phyloP scores from a whole-genome alignment of 352 stramenopile genomes.

The Globisporangium paddicum region DNA sequence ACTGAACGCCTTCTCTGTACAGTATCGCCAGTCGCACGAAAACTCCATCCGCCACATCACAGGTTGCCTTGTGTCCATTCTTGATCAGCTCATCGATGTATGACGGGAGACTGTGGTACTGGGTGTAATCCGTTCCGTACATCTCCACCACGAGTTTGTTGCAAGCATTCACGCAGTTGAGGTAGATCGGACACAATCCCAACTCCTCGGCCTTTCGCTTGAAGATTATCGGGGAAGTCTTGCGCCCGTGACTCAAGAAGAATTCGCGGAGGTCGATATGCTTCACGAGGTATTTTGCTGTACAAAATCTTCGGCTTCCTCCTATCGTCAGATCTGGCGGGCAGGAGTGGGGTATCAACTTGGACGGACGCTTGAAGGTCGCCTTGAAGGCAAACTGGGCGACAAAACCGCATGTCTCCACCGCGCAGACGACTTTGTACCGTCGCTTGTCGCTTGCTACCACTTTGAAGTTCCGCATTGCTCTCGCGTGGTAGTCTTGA shows the following conservation, averaged over 20 bases:
- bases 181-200: not conserved
- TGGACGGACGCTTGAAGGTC: not conserved
- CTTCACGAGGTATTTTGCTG: not conserved
- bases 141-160: not conserved
- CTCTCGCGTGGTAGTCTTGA: not conserved
- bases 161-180: not conserved
- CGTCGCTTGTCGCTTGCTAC: not conserved
- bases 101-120: not conserved
- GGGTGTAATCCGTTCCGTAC: not conserved
- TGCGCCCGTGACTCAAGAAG: not conserved
- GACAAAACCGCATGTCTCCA: not conserved
- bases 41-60: not conserved
- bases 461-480: not conserved
- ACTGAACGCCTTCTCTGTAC: not conserved
- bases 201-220: not conserved
- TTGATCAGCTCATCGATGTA: not conserved
- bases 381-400: not conserved
- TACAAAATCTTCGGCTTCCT: not conserved
- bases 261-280: not conserved
- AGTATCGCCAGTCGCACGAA: not conserved
- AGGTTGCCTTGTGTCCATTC: not conserved
- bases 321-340: not conserved
- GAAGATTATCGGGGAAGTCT: not conserved
- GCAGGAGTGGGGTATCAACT: not conserved
- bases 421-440: not conserved